Percentiles rank a stretch among this genome's conserved stretches.
These are phyloP conservation scores for Acacia confusa DNA, from an alignment of 306 rosid genomes.

Conservation along the genomic window DNA sequence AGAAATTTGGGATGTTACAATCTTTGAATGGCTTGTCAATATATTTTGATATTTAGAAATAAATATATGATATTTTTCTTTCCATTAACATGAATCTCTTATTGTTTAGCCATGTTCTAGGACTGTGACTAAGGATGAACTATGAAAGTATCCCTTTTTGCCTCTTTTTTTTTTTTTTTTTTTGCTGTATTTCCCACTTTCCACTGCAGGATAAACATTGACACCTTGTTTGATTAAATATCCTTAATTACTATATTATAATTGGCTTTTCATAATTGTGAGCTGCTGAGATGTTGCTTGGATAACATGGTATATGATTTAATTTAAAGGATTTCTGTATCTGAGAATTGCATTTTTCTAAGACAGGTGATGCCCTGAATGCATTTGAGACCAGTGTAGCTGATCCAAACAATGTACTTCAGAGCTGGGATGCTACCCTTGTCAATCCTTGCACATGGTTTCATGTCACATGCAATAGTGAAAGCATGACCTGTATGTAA, in stretches of 20 bases:
- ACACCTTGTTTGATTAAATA: slow-evolving; percentile 2
- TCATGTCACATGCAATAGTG: slow-evolving; percentile 57
- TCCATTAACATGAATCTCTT: no score
- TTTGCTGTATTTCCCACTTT: not conserved
- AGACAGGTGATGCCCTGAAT: slow-evolving; percentile 64
- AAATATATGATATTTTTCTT: no score
- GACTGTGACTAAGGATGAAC: not conserved
- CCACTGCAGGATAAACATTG: not conserved
- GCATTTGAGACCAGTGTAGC: slow-evolving; percentile 45
- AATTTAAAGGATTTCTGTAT: not conserved
- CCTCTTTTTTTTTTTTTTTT: no score
- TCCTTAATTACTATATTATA: not conserved
- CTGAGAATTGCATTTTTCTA: not conserved
- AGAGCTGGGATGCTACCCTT: slow-evolving; percentile 66
- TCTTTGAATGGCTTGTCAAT: no score
- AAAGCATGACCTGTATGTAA: slow-evolving; percentile 68
- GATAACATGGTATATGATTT: not conserved
- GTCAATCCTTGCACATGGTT: slow-evolving; percentile 85
- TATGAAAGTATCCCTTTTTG: no score
- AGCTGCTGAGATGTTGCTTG: not conserved
- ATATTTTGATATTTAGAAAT: no score
- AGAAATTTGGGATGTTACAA: no score
- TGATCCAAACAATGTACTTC: slow-evolving; percentile 59
- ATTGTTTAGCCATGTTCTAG: not conserved
- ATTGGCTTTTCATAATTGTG: not conserved